These are phyloP conservation scores for Rosa hybrid DNA, from an alignment of 331 rosid species.

Conservation along the genomic window DNA sequence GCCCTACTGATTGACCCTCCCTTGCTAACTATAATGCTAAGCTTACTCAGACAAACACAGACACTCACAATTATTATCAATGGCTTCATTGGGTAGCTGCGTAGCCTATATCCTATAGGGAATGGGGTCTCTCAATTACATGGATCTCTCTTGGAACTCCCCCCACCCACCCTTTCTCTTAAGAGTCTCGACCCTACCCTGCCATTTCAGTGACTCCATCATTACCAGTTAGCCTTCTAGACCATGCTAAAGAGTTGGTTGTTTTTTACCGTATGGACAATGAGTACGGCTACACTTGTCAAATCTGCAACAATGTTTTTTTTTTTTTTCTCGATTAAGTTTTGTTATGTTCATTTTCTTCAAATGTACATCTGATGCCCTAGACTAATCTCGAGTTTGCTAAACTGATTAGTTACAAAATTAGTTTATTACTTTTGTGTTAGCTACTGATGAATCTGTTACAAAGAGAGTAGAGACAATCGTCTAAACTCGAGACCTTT, in stretches of 20 bases:
- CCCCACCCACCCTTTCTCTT: conserved; percentile 13
- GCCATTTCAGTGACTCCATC: conserved; percentile 20
- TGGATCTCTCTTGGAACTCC: conserved; percentile 34
- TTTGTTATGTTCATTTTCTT: no score
- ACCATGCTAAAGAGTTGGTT: neutral
- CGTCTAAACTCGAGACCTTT: neutral
- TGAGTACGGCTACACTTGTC: neutral
- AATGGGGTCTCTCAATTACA: conserved; percentile 32
- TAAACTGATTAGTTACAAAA: no score
- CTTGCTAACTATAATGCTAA: no score
- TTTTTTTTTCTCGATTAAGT: no score
- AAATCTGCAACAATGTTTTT: neutral
- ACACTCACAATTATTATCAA: conserved; percentile 24
- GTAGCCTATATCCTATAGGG: neutral
- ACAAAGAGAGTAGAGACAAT: neutral
- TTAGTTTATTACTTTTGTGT: neutral
- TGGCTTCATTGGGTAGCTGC: conserved; percentile 31
- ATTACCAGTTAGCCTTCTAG: neutral
- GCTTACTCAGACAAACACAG: neutral
- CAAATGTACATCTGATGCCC: no score
- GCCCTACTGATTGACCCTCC: neutral
- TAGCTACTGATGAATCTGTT: neutral
- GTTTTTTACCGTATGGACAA: neutral
- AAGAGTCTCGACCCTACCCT: neutral
- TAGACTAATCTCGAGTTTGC: neutral